Conservation (phyloP, 2,329 filamentous ascomycete species). For the Alternaria arborescens region DNA sequence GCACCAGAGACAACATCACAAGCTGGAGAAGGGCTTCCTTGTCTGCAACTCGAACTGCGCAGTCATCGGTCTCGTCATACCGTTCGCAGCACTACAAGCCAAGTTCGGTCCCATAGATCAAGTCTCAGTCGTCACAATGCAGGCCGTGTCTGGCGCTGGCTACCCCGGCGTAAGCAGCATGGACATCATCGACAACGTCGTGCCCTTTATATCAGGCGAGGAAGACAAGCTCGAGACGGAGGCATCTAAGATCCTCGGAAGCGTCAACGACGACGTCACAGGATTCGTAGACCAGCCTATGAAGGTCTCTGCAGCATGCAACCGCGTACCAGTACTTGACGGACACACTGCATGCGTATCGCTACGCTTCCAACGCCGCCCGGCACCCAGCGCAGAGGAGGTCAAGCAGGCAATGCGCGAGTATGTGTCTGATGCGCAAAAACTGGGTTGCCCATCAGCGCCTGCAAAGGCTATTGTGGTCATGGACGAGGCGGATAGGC, state of each 20-base stretch:
- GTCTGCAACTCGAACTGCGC: slow-evolving; percentile 99
- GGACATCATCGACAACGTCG: slow-evolving; percentile 96
- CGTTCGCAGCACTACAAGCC: slow-evolving; percentile 87
- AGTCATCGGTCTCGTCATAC: slow-evolving; percentile 94
- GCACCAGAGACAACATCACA: slow-evolving; percentile 80
- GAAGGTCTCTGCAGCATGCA: slow-evolving; percentile 86
- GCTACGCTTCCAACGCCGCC: slow-evolving; percentile 78
- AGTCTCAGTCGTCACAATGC: slow-evolving; percentile 91
- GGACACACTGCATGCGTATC: slow-evolving; percentile 96
- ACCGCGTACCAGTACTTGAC: slow-evolving; percentile 92
- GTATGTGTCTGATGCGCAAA: slow-evolving; percentile 84
- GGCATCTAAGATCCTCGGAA: slow-evolving; percentile 91
- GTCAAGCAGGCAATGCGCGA: slow-evolving; percentile 81
- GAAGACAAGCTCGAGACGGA: slow-evolving; percentile 97
- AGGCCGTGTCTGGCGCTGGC: slow-evolving; percentile 91
- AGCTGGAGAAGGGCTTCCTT: slow-evolving; percentile 83
- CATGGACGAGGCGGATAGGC: slow-evolving; percentile 87
- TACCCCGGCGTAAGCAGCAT: slow-evolving; percentile 89
- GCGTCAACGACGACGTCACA: slow-evolving; percentile 73
- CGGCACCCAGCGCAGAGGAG: slow-evolving; percentile 75
- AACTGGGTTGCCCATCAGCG: slow-evolving; percentile 85
- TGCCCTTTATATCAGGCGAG: slow-evolving; percentile 91
- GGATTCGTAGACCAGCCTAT: slow-evolving; percentile 81
- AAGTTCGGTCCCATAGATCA: slow-evolving; percentile 79
- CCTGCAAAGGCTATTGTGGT: slow-evolving; percentile 83